Base-by-base conservation (phyloP, 495 filamentous ascomycete species). In the Apodospora peruviana region DNA sequence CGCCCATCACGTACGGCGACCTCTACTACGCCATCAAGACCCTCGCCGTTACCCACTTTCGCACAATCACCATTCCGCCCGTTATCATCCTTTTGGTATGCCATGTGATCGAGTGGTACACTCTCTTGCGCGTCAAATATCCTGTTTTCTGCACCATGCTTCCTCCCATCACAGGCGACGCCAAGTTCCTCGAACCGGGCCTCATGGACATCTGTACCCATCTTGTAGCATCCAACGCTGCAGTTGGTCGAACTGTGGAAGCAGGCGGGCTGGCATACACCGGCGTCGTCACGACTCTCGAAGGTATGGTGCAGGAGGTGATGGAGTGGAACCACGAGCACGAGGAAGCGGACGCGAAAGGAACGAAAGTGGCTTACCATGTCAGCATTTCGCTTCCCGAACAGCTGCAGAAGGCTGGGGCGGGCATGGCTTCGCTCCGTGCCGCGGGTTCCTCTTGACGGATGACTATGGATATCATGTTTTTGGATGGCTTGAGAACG, bases 121-220 rank as follows among this genome's bases (percentile, higher is more conserved):
- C 55, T 1, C 64, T 79, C 20, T 44, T 78, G 2, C 76, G 48
- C 5, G 59, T 60, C 34, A 59, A 68, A 41, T 65, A 59, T 37
- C 64, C 68, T 4, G 56, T 67, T 23, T 56, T 78, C 16, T 53
- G 67, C n/a, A 68, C 55, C 52, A 36, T 76, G 1, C 48, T 82
- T 1, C 78, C 76, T 0, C 45, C 40, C 12, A 36, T 77, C 2
- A 51, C 50, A 1, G 67, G 72, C 1, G 71, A 77, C 11, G 47
- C 79, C 29, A 64, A 57, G 48, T 74, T 77, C 45, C 56, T 82
- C 17, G 75, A 81, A 55, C 80, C 80, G 0, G 70, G 66, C 3
- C 52, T 81, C 14, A 77, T 81, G 37, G 66, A 65, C 10, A 76
- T 83, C 37, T 68, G 71, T n/a, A 74, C 70, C 17, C 75, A 76